phyloP scores from a whole-genome alignment of 257 asterid genomes.

The Capsicum rhomboideum region DNA sequence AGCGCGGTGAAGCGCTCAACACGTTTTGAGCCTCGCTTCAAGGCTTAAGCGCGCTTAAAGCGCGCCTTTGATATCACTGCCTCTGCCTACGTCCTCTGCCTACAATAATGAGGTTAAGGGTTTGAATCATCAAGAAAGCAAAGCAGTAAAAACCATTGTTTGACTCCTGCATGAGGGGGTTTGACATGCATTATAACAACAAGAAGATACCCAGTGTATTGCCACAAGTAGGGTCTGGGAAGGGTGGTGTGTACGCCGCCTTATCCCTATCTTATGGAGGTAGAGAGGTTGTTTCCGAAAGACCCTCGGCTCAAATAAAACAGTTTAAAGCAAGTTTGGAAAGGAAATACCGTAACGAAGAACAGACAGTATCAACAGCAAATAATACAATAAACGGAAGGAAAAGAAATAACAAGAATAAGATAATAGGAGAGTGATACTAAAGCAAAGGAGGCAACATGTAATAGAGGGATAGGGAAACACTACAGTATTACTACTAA shows the following conservation, averaged over 20 bases:
- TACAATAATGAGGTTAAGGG: neutral
- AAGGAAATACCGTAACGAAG: neutral
- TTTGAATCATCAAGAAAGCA: neutral
- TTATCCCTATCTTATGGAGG: neutral
- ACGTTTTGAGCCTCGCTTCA: no score
- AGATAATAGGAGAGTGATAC: neutral
- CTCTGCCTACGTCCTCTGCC: no score
- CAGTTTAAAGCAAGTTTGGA: neutral
- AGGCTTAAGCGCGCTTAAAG: no score
- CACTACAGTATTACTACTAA: neutral
- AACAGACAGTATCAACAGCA: neutral
- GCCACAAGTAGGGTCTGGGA: neutral
- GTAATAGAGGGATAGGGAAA: neutral
- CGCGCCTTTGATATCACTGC: no score
- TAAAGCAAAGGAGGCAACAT: neutral
- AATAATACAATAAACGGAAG: neutral
- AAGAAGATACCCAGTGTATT: neutral
- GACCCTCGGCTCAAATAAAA: neutral
- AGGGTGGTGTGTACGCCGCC: neutral
- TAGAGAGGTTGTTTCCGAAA: neutral
- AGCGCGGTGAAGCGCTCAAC: no score
- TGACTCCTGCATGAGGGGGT: neutral
- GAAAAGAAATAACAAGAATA: neutral
- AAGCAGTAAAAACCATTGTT: neutral
- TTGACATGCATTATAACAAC: neutral